Evolutionary conservation across 805 yeast genomes (phyloP).

Genomic region (Naumovozyma castellii): DNA sequence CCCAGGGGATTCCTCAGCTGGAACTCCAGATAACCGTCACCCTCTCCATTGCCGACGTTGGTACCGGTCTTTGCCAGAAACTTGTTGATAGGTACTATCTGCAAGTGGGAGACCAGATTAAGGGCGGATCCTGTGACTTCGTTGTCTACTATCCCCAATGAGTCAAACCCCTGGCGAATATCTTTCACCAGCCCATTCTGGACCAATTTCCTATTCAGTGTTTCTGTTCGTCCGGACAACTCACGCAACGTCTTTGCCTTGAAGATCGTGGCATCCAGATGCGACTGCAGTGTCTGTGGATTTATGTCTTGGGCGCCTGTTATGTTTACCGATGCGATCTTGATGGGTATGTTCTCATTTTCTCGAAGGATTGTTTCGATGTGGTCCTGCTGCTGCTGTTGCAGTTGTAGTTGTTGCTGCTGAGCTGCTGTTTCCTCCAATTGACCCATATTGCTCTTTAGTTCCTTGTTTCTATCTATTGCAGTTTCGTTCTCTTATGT

Average conservation of each 20-base stretch:
- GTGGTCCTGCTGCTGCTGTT: constrained; percentile 1
- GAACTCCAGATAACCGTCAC: constrained; percentile 76
- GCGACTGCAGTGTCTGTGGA: constrained; percentile 16
- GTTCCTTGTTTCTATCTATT: too few species aligned
- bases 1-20: constrained; percentile 53
- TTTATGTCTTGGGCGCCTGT: constrained; percentile 13
- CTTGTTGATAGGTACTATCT: constrained; percentile 17
- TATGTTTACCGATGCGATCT: constrained; percentile 16
- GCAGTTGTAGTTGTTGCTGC: too few species aligned
- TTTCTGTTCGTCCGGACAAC: constrained; percentile 19
- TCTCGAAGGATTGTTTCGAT: constrained; percentile 6
- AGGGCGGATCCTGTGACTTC: constrained; percentile 2
- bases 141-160: constrained; percentile 4
- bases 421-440: too few species aligned
- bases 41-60: constrained; percentile 93
- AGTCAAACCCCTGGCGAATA: constrained; percentile 10
- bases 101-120: neutral
- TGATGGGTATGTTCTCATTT: constrained; percentile 18
- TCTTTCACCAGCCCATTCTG: constrained; percentile 23
- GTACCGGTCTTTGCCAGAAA: constrained; percentile 89
- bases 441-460: too few species aligned
- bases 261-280: constrained; percentile 22
- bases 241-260: constrained; percentile 21
- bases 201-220: constrained; percentile 21
- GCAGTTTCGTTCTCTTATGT: too few species aligned